Base-by-base conservation (phyloP, 306 rosid genomes). In the Prinsepia uniflora region DNA sequence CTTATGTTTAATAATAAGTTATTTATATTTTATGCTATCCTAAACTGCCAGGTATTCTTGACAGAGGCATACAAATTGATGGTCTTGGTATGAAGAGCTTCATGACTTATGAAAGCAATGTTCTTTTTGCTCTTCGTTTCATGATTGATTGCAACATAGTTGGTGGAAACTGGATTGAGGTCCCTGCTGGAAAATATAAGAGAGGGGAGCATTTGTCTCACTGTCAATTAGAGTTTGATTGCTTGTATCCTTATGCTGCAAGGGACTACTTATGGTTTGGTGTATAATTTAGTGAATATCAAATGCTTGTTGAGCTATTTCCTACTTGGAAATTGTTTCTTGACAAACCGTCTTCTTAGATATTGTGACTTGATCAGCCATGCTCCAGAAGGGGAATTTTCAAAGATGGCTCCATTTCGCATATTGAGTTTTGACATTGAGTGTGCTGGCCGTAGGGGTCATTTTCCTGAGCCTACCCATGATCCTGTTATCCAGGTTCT, bases 391-490 rank as follows among this genome's bases (percentile, higher is more conserved):
- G 98, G 96, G 66, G 97, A 89, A 78, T 87, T 81, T 77, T 94
- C 96, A 5, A 94, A 90, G 88, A 90, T 94, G 97, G 98, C 98
- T 74, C 98, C 98, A 41, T 94, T 94, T 86, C 98, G 96, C 78
- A 84, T 94, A 72, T 79, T 94, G 83, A 94, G 98, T 85, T 87
- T 94, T 89, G 98, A 94, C 82, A 94, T 94, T 64, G 98, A 94
- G 88, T 94, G 98, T 87, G 96, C 98, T 77, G 98, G 98, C 46
- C 98, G 98, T 52, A 94, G 90, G 79, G 98, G 98, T 73, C 96
- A 94, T 76, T 94, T 94, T 81, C 98, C 98, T 6, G 98, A 90
- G 85, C 92, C 98, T 70, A 86, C 80, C 56, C 89, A 94, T 62
- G 98, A 94, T 83, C 97, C 98, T 60, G 98, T 94, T 52, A 94